Base-by-base conservation (phyloP, 2,329 filamentous ascomycete genomes). In the Cladophialophora bantiana region DNA sequence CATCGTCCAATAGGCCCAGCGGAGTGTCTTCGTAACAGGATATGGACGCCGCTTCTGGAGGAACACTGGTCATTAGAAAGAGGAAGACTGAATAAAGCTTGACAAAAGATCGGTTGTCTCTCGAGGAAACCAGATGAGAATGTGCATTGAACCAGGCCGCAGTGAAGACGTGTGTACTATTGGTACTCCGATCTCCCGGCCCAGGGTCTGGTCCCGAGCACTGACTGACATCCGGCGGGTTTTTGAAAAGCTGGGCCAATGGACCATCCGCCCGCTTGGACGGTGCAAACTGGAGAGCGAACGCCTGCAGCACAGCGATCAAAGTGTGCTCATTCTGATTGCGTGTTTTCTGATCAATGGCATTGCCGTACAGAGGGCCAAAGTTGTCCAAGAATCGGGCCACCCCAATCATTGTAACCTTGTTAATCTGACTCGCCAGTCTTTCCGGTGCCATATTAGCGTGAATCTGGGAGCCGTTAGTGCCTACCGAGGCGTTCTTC, bases 361-460 rank as follows among this genome's bases (percentile, higher is more conserved):
- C 45, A 32, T 68, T 68, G n/a, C 62, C 55, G 34, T 68, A 68
- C 3, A 68, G 32, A 13, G 62, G 52, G 12, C 66, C 62, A 65
- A 68, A 68, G 57, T 68, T 68, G 58, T 68, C 66, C 20, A 68
- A 48, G 18, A 68, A 68, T 38, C 66, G 57, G n/a, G 66, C 66
- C 12, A 68, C 62, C 26, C 66, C 66, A 35, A 68, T 50, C 66
- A 68, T 65, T 20, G 66, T 68, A 15, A 68, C 62, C 26, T 65
- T 59, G 50, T 55, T 68, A 26, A 62, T 65, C 32, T 65, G 66
- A 15, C 34, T 54, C 13, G 56, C 52, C 4, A 68, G 35, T 32
- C 26, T 35, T 42, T 68, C 62, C 7, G 58, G 50, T 18, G 62
- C 40, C 9, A 60, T 52, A 40, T 31, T 34, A 13, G 50, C n/a